Evolutionary conservation across 2,329 filamentous ascomycete species (phyloP), one percentile per base, ranked within the genome.

Genomic region (Colletotrichum sojae): DNA sequence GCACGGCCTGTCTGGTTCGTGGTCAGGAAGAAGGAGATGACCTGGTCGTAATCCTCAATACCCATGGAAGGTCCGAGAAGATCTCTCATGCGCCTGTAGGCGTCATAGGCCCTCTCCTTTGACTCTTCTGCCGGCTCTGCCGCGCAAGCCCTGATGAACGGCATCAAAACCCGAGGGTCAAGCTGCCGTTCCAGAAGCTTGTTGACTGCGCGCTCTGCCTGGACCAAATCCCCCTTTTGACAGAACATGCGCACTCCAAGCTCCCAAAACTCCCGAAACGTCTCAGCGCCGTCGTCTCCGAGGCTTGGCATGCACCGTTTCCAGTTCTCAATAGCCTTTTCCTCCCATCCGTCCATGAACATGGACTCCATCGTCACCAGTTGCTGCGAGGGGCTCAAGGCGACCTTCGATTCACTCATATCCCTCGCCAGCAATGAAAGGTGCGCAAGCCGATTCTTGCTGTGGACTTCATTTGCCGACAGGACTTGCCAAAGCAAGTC

Each of bases 1-100:
- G 93, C 93, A 69, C 90, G 86, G 69, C 92, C 87, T 6, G 89
- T 84, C 67, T 90, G 85, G 61, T 89, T 88, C 6, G 89, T 86
- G 22, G 90, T 84, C 27, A 97, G 81, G 75, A 97, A 93, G 52
- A 88, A 88, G 20, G 91, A 86, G 54, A 92, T 90, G 43, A 95
- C 86, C 69, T 87, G 83, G 77, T 97, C 94, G 74, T 95, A 97
- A 75, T 97, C 92, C 18, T 89, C 82, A 75, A 95, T 90, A 3
- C 84, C 87, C 81, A 94, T 91, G 1, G 84, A 79, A 25, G 84
- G 76, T 1, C 87, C 89, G 2, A 94, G 83, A 6, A 87, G 84
- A 27, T 84, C 81, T 69, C 90, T 89, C 73, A 97, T 83, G 59
- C 85, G 84, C 45, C 89, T 80, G 77, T 95, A 96, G 1, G 88